These are phyloP conservation scores for Lumnitzera racemosa DNA, from an alignment of 345 rosid genomes.

Conservation along the genomic window DNA sequence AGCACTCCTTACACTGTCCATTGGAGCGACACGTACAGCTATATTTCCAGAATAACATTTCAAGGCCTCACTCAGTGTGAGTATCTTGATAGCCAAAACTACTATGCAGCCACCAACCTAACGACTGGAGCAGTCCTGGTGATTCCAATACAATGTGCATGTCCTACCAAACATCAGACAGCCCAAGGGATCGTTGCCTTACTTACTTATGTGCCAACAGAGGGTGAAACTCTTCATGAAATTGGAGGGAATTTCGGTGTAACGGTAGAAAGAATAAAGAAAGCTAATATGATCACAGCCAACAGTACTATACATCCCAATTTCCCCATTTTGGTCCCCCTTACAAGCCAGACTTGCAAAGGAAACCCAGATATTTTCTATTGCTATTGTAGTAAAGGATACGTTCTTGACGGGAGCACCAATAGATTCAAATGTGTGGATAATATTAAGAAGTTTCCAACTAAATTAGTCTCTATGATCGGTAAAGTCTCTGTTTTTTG, in stretches of 20 bases:
- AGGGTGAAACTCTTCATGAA: constrained; percentile 29
- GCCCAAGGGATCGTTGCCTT: constrained; percentile 31
- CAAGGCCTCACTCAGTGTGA: constrained; percentile 18
- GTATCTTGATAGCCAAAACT: constrained; percentile 5
- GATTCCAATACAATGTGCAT: constrained; percentile 12
- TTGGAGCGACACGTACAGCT: background rate
- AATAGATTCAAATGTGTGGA: background rate
- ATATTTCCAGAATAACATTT: background rate
- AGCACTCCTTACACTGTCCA: constrained; percentile 6
- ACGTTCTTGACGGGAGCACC: background rate
- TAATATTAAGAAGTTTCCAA: constrained; percentile 7
- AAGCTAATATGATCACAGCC: constrained; percentile 39
- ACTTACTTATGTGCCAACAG: constrained; percentile 36
- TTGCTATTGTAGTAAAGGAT: constrained; percentile 8
- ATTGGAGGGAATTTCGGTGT: constrained; percentile 39
- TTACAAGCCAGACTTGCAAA: constrained; percentile 9
- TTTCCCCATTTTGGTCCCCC: constrained; percentile 59
- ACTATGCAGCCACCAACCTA: background rate
- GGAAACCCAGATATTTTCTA: constrained; percentile 1
- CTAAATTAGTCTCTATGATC: background rate
- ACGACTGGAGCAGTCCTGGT: constrained; percentile 15
- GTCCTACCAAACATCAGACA: constrained; percentile 32
- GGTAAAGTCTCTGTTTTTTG: background rate
- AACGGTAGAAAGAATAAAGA: constrained; percentile 13
- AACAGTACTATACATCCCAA: constrained; percentile 25